phyloP scores from a whole-genome alignment of 257 asterid genomes.

The Scutellaria baicalensis region DNA sequence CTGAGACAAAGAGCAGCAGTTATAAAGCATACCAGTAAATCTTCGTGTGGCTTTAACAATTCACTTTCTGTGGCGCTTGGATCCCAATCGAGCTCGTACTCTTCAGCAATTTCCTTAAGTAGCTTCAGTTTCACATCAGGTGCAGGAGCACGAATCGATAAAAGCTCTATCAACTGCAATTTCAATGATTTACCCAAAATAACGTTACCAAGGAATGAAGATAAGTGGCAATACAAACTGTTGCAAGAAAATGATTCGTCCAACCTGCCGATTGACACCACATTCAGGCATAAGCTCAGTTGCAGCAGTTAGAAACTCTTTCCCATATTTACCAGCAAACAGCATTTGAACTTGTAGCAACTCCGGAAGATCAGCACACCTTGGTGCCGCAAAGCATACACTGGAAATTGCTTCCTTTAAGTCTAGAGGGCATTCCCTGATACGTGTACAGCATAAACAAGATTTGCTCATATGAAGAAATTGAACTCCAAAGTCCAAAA shows the following conservation, averaged over 20 bases:
- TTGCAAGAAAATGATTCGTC: neutral
- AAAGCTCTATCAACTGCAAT: slow-evolving; percentile 70
- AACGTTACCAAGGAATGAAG: neutral
- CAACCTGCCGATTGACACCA: slow-evolving; percentile 97
- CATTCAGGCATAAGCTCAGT: slow-evolving; percentile 95
- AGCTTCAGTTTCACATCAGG: slow-evolving; percentile 85
- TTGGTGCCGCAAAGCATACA: slow-evolving; percentile 95
- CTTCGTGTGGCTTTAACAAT: slow-evolving; percentile 76
- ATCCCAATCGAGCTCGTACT: slow-evolving; percentile 92
- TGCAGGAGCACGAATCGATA: slow-evolving; percentile 87
- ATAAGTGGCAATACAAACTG: neutral
- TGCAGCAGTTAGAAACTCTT: slow-evolving; percentile 80
- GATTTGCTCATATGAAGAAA: neutral
- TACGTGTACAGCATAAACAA: neutral
- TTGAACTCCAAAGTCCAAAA: neutral
- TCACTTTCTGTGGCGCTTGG: slow-evolving; percentile 68
- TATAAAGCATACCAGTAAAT: slow-evolving; percentile 55
- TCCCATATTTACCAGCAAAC: slow-evolving; percentile 83
- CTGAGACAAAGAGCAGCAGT: neutral
- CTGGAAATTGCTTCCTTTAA: slow-evolving; percentile 97
- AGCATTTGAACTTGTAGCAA: slow-evolving; percentile 67
- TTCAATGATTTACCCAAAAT: neutral
- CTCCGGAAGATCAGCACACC: slow-evolving; percentile 93
- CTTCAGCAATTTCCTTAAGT: slow-evolving; percentile 89
- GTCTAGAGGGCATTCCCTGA: slow-evolving; percentile 96